Evolutionary conservation across 495 filamentous ascomycete species (phyloP).

Genomic region (Neurospora sublineolata): DNA sequence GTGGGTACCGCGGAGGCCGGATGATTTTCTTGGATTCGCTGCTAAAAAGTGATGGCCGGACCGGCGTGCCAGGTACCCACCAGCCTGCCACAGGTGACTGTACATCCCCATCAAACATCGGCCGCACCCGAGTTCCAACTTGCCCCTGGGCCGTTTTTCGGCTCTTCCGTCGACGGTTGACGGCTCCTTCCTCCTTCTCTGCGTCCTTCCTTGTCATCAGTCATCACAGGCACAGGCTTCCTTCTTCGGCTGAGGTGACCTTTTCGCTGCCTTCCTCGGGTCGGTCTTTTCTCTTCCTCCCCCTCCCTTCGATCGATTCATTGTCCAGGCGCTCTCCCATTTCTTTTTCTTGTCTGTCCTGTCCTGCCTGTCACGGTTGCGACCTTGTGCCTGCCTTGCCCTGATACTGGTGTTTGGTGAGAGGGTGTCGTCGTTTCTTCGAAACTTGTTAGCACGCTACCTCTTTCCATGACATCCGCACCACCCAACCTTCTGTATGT

Average conservation of each 20-base stretch:
- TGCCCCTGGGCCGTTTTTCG: neutral
- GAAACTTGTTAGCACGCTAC: neutral
- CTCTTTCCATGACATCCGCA: neutral
- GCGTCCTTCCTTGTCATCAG: neutral
- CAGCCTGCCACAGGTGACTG: neutral
- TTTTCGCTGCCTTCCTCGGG: neutral
- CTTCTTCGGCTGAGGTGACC: neutral
- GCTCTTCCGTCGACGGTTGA: neutral
- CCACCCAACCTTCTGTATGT: neutral
- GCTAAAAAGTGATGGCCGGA: neutral
- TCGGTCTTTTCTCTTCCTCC: neutral
- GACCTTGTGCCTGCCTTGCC: neutral
- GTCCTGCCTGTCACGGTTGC: neutral
- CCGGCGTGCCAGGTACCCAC: conserved; percentile 2
- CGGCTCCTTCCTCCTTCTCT: neutral
- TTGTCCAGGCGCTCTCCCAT: neutral
- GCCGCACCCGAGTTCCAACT: neutral
- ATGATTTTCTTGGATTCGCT: neutral
- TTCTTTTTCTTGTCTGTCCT: neutral
- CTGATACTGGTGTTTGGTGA: neutral
- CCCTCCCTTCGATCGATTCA: neutral
- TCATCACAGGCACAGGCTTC: conserved; percentile 3
- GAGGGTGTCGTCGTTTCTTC: neutral
- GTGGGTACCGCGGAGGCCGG: neutral
- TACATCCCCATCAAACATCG: neutral